A percentile compares a stretch with the other conserved stretches of the same genome.
phyloP scores from a whole-genome alignment of 805 yeast species.

The Barnettozyma salicaria region DNA sequence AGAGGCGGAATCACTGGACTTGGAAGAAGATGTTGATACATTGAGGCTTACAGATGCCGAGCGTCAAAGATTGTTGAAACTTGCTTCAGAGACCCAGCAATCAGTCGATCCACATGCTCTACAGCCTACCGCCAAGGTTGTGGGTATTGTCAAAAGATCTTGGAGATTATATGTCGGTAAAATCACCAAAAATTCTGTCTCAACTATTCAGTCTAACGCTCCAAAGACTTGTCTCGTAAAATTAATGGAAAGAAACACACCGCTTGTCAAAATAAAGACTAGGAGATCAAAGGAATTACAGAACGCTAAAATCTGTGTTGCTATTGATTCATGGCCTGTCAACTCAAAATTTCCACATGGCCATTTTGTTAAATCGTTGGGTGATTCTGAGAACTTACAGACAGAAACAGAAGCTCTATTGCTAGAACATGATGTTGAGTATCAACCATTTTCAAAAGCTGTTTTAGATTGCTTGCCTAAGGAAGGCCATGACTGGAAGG shows the following conservation, averaged over 20 bases:
- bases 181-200: slow-evolving; percentile 70
- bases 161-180: slow-evolving; percentile 98
- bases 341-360: slow-evolving; percentile 86
- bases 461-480: slow-evolving; percentile 88
- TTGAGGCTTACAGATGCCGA: slow-evolving; percentile 52
- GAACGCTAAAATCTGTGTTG: slow-evolving; percentile 88
- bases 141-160: slow-evolving; percentile 80
- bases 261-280: slow-evolving; percentile 80
- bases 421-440: slow-evolving; percentile 93
- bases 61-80: slow-evolving; percentile 65
- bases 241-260: slow-evolving; percentile 84
- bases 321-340: slow-evolving; percentile 89
- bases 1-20: slow-evolving; percentile 39
- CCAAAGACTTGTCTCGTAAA: slow-evolving; percentile 76
- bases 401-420: slow-evolving; percentile 96
- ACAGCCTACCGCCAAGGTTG: slow-evolving; percentile 92
- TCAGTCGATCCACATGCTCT: slow-evolving; percentile 41
- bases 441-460: slow-evolving; percentile 88
- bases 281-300: slow-evolving; percentile 75
- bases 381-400: slow-evolving; percentile 83
- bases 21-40: slow-evolving; percentile 28
- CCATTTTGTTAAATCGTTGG: slow-evolving; percentile 85
- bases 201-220: slow-evolving; percentile 52
- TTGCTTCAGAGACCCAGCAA: slow-evolving; percentile 60
- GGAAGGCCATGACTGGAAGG: slow-evolving; percentile 93